Base-by-base conservation (phyloP, 805 yeast species). In the Cyberlindnera mrakii region DNA sequence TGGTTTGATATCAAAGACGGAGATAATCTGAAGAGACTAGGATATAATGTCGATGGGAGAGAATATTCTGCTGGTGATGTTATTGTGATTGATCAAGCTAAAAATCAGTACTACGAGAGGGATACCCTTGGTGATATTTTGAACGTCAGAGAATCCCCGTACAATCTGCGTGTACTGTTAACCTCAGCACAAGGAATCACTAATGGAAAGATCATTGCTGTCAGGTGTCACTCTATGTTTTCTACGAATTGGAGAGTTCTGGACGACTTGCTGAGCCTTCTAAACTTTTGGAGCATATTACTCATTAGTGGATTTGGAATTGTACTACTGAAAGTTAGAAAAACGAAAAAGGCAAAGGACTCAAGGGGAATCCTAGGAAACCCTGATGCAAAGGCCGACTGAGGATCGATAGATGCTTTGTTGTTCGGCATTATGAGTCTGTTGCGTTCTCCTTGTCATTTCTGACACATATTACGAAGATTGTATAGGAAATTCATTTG, bases 31-130 rank as follows among this genome's bases (percentile, higher is more conserved):
- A 17, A 52, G 3, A 35, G 48, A 3, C 33, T 48, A 10, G 61
- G 59, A 2, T 44, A 55, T 15, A 47, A 51, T 10, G 38, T 52
- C 27, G 41, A 47, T 33, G 49, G 60, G 2, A 51, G 56, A n/a
- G 42, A 53, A 0, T 71, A 65, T 48, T 46, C 59, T 9, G 56
- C 63, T 3, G 91, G 90, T 6, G 86, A 83, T 56, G 66, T 77
- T 0, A 53, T 85, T 2, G 59, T 85, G 3, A 61, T 82, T 30
- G 74, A 65, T 58, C 67, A 60, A 48, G 48, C 44, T 48, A 70
- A 67, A 51, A 65, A 50, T 41, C 52, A 60, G 45, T 70, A 55
- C 45, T 66, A 64, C 47, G 66, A 63, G 32, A 45, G 37, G 2
- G 67, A 63, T 47, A 42, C 63, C 4, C 43, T 45, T 20, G 83